phyloP scores from a whole-genome alignment of 441 rosid genomes.

The Populus hybrid region DNA sequence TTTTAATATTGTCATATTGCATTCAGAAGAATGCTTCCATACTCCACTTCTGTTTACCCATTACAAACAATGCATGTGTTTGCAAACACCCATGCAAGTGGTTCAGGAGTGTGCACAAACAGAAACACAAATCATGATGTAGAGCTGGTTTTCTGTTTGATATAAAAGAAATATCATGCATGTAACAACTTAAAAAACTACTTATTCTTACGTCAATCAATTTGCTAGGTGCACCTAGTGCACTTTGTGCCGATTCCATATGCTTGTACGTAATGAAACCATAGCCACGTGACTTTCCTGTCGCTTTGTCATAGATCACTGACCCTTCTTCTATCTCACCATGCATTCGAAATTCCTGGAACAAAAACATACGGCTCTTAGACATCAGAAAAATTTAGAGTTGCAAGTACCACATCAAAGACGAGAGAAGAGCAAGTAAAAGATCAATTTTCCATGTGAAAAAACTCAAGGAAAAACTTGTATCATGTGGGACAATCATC shows the following conservation, averaged over 20 bases:
- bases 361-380: slow-evolving; percentile 10
- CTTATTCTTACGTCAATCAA: slow-evolving; percentile 47
- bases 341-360: slow-evolving; percentile 58
- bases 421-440: not conserved
- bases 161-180: not conserved
- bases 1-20: too few species aligned
- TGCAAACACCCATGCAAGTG: not conserved
- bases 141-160: not conserved
- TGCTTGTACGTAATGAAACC: slow-evolving; percentile 78
- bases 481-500: slow-evolving; percentile 23
- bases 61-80: not conserved
- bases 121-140: not conserved
- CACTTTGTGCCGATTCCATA: slow-evolving; percentile 64
- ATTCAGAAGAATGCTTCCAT: too few species aligned
- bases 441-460: slow-evolving; percentile 1
- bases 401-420: slow-evolving; percentile 3
- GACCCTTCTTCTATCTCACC: slow-evolving; percentile 87
- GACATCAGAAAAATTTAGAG: not conserved
- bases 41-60: not conserved
- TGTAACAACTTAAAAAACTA: not conserved
- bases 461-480: slow-evolving; percentile 5
- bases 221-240: slow-evolving; percentile 54
- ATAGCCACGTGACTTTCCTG: slow-evolving; percentile 83
- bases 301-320: slow-evolving; percentile 66
- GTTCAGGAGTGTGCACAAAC: not conserved